These are phyloP conservation scores for Mrakia hoshinonis DNA, from an alignment of 768 basidiomycete species.

Conservation along the genomic window DNA sequence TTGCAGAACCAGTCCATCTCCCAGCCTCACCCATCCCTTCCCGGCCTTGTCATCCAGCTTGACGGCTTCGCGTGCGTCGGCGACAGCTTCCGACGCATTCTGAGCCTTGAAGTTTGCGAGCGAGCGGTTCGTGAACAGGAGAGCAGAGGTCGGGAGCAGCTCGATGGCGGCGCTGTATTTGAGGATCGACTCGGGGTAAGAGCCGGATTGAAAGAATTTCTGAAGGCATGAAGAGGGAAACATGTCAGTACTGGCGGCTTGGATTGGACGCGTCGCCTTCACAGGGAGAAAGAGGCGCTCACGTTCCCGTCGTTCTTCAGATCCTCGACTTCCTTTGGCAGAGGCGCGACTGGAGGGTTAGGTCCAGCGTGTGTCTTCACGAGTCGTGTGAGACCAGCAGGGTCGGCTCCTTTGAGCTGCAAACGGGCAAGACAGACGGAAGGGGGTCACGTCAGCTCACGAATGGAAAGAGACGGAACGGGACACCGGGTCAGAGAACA, in stretches of 20 bases:
- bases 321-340: slow-evolving; percentile 22
- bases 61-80: slow-evolving; percentile 5
- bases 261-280: no score
- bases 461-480: not conserved
- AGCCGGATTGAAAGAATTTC: slow-evolving; percentile 19
- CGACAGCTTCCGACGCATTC: not conserved
- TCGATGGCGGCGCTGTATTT: slow-evolving; percentile 21
- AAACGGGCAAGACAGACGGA: not conserved
- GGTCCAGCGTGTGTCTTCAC: slow-evolving; percentile 26
- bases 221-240: not conserved
- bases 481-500: not conserved
- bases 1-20: slow-evolving; percentile 6
- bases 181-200: not conserved
- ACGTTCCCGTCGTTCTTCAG: slow-evolving; percentile 24
- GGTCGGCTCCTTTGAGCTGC: slow-evolving; percentile 27
- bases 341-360: slow-evolving; percentile 19
- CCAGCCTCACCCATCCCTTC: slow-evolving; percentile 24
- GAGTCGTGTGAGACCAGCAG: slow-evolving; percentile 14
- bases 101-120: slow-evolving; percentile 15
- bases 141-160: slow-evolving; percentile 1
- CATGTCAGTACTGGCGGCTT: no score
- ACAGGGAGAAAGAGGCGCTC: not conserved
- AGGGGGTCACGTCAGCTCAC: not conserved
- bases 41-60: slow-evolving; percentile 19
- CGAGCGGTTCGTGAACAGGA: slow-evolving; percentile 25